A percentile compares a stretch with the other conserved stretches of the same genome.
Conservation (phyloP, 192 early-diverging fungal genomes). For the Podochytrium sp. region DNA sequence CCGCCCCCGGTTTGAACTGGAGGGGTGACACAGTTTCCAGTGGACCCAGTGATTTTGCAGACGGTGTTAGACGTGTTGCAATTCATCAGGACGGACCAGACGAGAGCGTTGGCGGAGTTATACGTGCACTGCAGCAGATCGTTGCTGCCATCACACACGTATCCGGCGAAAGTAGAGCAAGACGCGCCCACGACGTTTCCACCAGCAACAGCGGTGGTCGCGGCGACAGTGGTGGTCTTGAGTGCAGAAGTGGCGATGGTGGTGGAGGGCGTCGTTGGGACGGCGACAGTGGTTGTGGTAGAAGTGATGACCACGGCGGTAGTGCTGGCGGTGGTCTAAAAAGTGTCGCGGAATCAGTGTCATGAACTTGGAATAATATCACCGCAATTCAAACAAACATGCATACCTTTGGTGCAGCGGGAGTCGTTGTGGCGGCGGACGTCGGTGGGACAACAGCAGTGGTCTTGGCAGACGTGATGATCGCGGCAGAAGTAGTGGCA, state of each 20-base stretch:
- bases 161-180: neutral
- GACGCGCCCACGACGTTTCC: neutral
- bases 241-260: neutral
- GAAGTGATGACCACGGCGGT: neutral
- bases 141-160: conserved; percentile 4
- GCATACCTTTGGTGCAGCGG: neutral
- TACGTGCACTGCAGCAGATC: neutral
- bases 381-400: too few relatives aligned
- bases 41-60: neutral
- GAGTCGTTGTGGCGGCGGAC: neutral
- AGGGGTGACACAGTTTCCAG: conserved; percentile 1
- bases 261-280: neutral
- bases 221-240: too few relatives aligned
- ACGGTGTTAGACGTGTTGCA: neutral
- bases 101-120: neutral
- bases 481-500: neutral
- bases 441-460: neutral
- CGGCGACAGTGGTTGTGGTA: neutral
- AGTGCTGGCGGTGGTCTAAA: neutral
- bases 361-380: too few relatives aligned
- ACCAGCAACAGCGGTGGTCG: neutral
- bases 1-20: neutral
- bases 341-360: too few relatives aligned
- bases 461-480: neutral
- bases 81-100: neutral